Base-by-base conservation (phyloP, 1,284 basidiomycete species). In the Ganoderma meredithae region DNA sequence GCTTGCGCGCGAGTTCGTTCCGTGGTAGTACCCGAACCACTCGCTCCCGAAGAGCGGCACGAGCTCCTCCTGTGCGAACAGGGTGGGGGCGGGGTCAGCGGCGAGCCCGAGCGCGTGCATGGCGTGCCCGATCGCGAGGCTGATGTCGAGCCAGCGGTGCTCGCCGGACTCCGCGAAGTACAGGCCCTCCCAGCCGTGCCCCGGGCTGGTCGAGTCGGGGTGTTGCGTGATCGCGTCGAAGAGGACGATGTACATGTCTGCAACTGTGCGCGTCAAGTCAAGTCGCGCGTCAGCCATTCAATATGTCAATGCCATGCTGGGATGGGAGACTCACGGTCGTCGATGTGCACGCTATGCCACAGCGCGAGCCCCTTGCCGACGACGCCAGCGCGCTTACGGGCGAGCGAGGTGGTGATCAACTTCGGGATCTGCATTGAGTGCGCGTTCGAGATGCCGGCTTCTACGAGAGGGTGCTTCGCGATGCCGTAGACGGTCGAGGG, bases 131-230 rank as follows among this genome's bases (percentile, higher is more conserved):
- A 84, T 80, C 2, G 77, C 76, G 64, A 79, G 76, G 2, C 76
- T 74, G 15, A 84, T 70, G 17, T 79, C 73, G 62, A 77, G 74
- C 65, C 81, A 71, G 8, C 68, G 74, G 68, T 83, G 79, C 67
- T 84, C 83, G 52, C 82, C 81, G 59, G 81, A 82, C 69, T 83
- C 83, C 12, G 71, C 82, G 69, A 84, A 83, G 70, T 84, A 84
- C 69, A 78, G 84, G 1, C 84, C 84, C 9, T 81, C 75, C 15
- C 76, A 75, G 8, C 84, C 84, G 58, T 84, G 82, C 17, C 69
- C 27, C 27, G 27, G 27, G 27, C 27, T 66, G 60, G 70, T 64
- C 19, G 47, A 60, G 22, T 25, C 41, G 41, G 72, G 63, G 53
- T 67, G 61, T 13, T 56, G 41, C 43, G 65, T 17, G 40, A 70